These are phyloP conservation scores for Phyllosticta citribraziliensis DNA, from an alignment of 2,329 filamentous ascomycete genomes.

Conservation along the genomic window DNA sequence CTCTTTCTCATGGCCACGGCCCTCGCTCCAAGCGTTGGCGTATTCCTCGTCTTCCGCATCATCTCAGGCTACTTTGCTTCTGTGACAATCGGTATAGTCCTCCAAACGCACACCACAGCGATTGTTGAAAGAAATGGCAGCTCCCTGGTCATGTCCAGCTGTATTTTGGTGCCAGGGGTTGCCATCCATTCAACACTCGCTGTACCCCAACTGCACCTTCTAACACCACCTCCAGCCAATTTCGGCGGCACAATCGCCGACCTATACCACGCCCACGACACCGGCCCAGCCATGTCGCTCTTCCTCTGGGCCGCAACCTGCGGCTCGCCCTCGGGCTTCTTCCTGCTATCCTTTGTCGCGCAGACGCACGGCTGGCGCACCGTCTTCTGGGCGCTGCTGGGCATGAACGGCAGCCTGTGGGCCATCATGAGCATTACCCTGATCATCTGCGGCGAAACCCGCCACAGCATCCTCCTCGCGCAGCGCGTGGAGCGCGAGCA, in stretches of 20 bases:
- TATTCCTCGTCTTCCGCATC: constrained; percentile 34
- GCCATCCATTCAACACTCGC: no score
- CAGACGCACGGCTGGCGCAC: constrained; percentile 33
- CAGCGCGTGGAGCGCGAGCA: constrained; percentile 23
- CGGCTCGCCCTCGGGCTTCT: constrained; percentile 37
- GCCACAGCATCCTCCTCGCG: constrained; percentile 36
- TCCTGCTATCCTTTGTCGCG: constrained; percentile 37
- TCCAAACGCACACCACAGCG: no score
- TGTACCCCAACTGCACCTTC: not conserved
- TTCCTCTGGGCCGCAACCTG: constrained; percentile 40
- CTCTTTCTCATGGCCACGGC: constrained; percentile 35
- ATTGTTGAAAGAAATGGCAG: no score
- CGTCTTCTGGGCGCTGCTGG: constrained; percentile 39
- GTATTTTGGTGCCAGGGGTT: no score
- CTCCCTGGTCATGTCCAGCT: no score
- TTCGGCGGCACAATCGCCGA: constrained; percentile 38
- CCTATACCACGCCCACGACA: constrained; percentile 34
- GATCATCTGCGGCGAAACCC: constrained; percentile 31
- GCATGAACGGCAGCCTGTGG: constrained; percentile 36
- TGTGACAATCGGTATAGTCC: constrained; percentile 22
- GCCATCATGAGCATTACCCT: constrained; percentile 31
- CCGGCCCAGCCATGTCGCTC: constrained; percentile 32
- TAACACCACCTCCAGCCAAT: constrained; percentile 14
- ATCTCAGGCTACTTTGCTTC: constrained; percentile 37
- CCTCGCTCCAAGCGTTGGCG: constrained; percentile 30